phyloP scores from a whole-genome alignment of 1,284 basidiomycete genomes.

The Boletus austroedulis region DNA sequence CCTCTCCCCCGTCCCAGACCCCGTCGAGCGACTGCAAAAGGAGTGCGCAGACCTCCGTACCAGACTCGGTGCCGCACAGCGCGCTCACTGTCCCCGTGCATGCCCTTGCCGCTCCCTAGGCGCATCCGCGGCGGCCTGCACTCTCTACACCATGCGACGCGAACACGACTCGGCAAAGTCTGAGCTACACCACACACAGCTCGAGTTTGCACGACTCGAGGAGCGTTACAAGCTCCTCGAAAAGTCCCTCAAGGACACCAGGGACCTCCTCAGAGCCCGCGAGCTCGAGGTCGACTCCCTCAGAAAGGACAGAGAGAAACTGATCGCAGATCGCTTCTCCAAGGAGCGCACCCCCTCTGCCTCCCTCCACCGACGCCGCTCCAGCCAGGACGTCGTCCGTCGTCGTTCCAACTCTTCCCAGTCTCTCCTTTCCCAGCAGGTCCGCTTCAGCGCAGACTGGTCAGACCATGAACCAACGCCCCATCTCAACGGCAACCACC shows the following conservation, averaged over 20 bases:
- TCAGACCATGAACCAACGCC: slow-evolving; percentile 26
- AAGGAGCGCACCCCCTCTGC: slow-evolving; percentile 23
- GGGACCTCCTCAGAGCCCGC: slow-evolving; percentile 45
- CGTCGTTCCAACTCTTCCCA: slow-evolving; percentile 31
- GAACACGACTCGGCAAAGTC: slow-evolving; percentile 55
- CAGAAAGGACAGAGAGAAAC: slow-evolving; percentile 43
- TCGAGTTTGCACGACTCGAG: slow-evolving; percentile 52
- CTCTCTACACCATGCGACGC: slow-evolving; percentile 49
- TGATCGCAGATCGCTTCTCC: slow-evolving; percentile 26
- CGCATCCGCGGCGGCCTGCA: slow-evolving; percentile 32
- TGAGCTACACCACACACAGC: slow-evolving; percentile 53
- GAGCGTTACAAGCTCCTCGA: slow-evolving; percentile 62
- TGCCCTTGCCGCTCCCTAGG: slow-evolving; percentile 39
- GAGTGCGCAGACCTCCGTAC: slow-evolving; percentile 41
- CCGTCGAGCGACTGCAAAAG: slow-evolving; percentile 20
- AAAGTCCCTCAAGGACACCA: slow-evolving; percentile 51
- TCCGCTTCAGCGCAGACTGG: slow-evolving; percentile 36
- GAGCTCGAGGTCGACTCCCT: slow-evolving; percentile 58
- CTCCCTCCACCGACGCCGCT: slow-evolving; percentile 23
- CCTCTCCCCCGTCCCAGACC: slow-evolving; percentile 26
- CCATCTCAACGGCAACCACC: slow-evolving; percentile 14
- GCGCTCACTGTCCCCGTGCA: slow-evolving; percentile 34
- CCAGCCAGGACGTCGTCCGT: slow-evolving; percentile 29
- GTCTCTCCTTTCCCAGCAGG: slow-evolving; percentile 32
- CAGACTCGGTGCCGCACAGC: slow-evolving; percentile 47